A percentile compares a stretch with the other conserved stretches of the same genome.
Evolutionary conservation across 805 yeast species (phyloP).

Genomic region (Pichia deserticola): DNA sequence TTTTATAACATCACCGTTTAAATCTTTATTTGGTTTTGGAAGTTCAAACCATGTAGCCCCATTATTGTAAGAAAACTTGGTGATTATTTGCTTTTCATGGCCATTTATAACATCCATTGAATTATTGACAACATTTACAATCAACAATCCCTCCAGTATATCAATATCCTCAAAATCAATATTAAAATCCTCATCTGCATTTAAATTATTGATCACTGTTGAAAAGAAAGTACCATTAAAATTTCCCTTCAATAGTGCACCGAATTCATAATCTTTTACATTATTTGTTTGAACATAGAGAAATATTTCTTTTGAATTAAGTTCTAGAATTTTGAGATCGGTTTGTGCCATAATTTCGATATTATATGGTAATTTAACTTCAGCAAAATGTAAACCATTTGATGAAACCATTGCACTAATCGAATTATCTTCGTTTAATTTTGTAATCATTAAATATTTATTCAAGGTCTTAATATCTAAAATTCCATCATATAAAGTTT

Average conservation of each 20-base stretch:
- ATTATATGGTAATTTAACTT: conserved; percentile 68
- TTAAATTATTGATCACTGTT: conserved; percentile 58
- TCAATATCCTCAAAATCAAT: conserved; percentile 85
- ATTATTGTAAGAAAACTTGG: conserved; percentile 79
- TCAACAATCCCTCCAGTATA: conserved; percentile 75
- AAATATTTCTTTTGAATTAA: conserved; percentile 64
- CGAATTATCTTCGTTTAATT: conserved; percentile 40
- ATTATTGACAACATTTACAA: conserved; percentile 65
- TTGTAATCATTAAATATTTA: conserved; percentile 67
- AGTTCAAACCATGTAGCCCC: conserved; percentile 81
- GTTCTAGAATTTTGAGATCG: conserved; percentile 74
- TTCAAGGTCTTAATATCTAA: conserved; percentile 24
- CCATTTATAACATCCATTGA: conserved; percentile 31
- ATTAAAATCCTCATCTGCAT: conserved; percentile 62
- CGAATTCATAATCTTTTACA: conserved; percentile 51
- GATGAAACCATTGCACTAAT: conserved; percentile 66
- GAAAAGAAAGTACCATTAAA: conserved; percentile 87
- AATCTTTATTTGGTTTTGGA: conserved; percentile 61
- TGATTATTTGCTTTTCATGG: conserved; percentile 47
- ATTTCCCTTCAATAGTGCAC: conserved; percentile 82
- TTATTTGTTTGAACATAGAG: conserved; percentile 70
- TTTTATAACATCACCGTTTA: conserved; percentile 42
- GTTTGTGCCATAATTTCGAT: conserved; percentile 48
- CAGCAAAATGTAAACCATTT: conserved; percentile 72
- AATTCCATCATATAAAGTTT: too few relatives aligned